Evolutionary conservation across 176 grass and related monocot species (phyloP), one percentile per base, ranked within the genome.

Genomic region (Bromus sterilis): DNA sequence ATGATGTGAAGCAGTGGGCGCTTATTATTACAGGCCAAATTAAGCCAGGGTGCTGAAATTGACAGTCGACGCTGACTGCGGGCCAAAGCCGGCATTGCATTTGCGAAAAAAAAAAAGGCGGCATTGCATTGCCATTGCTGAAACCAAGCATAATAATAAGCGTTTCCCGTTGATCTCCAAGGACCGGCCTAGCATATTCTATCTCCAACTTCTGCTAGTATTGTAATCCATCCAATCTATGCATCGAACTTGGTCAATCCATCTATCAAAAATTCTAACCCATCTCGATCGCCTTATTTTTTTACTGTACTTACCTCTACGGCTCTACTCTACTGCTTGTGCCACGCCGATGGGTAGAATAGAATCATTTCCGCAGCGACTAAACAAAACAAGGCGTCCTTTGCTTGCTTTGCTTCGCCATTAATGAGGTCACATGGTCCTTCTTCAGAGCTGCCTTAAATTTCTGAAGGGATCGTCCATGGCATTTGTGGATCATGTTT

Each of bases 351-450:
- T 5, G 42, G 7, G 61, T 23, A 14, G 13, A n/a, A 69, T 23
- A 14, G 13, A n/a, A 69, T 43, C 40, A 29, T 46, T 51, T 71
- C 10, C 8, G 28, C 9, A 61, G 34, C 5, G 30, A 15, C 68
- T 69, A 75, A 88, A 88, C 59, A 35, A 35, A 82, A n/a, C 20
- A 53, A 53, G 2, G 66, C 13, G 24, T 72, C 51, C 10, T 2
- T 37, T 49, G 4, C 32, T 42, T 23, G 55, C n/a, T n/a, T n/a
- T n/a, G n/a, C 26, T 56, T 87, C 15, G 69, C 18, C 34, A 85
- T 88, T 71, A 88, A 91, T 82, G 82, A 24, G 74, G 68, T 13
- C 90, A 89, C 90, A 86, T 83, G 86, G 86, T 16, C 64, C 11
- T 5, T 4, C 11, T 5, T 4, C 56, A n/a, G 76, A 24, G 62